A percentile compares a stretch with the other conserved stretches of the same genome.
Evolutionary conservation across 805 yeast species (phyloP).

Genomic region (Phaffomyces thermotolerans): DNA sequence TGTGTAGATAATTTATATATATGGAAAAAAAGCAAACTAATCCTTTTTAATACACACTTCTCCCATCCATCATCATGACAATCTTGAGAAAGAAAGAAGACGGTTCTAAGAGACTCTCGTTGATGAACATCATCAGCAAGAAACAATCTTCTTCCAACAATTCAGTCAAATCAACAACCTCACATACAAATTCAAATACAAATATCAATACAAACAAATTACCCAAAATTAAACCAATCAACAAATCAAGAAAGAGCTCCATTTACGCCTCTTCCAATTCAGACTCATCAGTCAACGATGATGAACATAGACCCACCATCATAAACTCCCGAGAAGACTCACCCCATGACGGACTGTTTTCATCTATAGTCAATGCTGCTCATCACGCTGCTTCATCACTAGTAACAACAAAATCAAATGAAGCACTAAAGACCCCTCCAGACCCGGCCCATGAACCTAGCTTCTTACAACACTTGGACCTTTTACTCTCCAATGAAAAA

Average conservation of each 20-base stretch:
- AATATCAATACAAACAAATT: not conserved
- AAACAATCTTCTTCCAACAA: not conserved
- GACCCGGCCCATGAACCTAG: not conserved
- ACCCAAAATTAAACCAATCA: not conserved
- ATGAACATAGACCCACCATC: too few species aligned
- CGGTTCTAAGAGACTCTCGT: not conserved
- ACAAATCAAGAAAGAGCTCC: not conserved
- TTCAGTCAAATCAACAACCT: not conserved
- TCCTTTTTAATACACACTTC: too few species aligned
- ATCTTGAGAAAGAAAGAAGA: not conserved
- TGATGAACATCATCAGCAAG: too few species aligned
- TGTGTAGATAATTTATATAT: too few species aligned
- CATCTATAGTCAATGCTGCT: constrained; percentile 36
- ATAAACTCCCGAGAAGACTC: too few species aligned
- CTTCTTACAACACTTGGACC: constrained; percentile 27
- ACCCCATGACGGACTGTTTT: constrained; percentile 28
- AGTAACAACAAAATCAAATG: not conserved
- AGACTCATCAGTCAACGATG: too few species aligned
- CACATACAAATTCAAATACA: too few species aligned
- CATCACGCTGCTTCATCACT: constrained; percentile 27
- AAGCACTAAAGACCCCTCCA: not conserved
- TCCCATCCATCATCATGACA: too few species aligned
- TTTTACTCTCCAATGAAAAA: constrained; percentile 18
- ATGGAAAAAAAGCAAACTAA: too few species aligned
- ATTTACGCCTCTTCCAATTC: not conserved